Evolutionary conservation across 352 stramenopile species (phyloP), one percentile per base, ranked within the genome.

Genomic region (Pythium rishiriense): DNA sequence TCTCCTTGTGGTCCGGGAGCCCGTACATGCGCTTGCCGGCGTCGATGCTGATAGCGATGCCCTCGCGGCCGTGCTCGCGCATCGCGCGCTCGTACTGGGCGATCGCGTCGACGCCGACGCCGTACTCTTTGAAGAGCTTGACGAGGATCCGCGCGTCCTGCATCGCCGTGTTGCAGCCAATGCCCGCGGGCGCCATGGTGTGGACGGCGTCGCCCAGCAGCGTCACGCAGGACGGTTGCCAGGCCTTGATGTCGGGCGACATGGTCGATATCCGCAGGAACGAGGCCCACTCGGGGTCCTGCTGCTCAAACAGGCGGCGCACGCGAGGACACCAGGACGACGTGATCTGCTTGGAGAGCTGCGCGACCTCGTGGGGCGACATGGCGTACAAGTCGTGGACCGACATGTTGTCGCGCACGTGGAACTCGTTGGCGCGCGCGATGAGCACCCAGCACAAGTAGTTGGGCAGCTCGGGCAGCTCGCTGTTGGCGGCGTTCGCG

Each of bases 181-280:
- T 82, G 11, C 81, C 81, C 12, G 79, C 79, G 0, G 79, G 81
- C 7, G 74, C 66, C 81, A 90, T 90, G 0, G 81, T 85, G 69
- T 90, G 81, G 22, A 83, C 69, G 0, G 81, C 77, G 46, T 90
- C 81, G 9, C 81, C 81, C 11, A 90, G 61, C 21, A 90, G 59
- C 35, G 81, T 90, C 15, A 90, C 75, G 0, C 47, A 58, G 0
- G 70, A 77, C 1, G 81, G 73, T 35, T 72, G 47, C 81, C 81
- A 90, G 28, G 65, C 50, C 15, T 70, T 70, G 56, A 90, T 77
- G 8, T 88, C 73, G 0, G 81, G 79, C 0, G 75, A 75, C 72
- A 83, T 88, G 31, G 73, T 85, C n/a, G 79, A 88, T 42, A 90
- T 78, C 28, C 77, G 79, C n/a, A 88, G 62, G 65, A 87, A 85